Evolutionary conservation across 495 filamentous ascomycete species (phyloP).

Genomic region (Aspergillus homomorphus): DNA sequence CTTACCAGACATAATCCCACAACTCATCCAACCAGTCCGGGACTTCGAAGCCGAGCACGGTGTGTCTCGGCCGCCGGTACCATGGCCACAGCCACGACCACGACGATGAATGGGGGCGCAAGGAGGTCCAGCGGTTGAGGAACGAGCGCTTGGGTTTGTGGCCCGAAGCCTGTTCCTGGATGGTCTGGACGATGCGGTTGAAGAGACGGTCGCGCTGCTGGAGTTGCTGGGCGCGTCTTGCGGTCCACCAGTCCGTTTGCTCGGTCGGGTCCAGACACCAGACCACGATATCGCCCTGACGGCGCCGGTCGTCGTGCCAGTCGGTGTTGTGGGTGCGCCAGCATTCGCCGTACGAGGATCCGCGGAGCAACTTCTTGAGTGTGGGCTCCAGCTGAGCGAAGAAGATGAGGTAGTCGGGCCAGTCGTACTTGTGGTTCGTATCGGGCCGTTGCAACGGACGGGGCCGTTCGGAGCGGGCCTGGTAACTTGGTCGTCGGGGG

Average conservation of each 20-base stretch:
- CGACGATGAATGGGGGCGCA: constrained; percentile 13
- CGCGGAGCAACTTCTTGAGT: constrained; percentile 45
- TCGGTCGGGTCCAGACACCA: constrained; percentile 56
- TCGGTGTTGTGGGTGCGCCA: constrained; percentile 75
- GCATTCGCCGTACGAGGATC: constrained; percentile 62
- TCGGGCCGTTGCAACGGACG: constrained; percentile 6
- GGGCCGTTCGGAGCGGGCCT: constrained; percentile 4
- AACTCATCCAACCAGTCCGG: constrained; percentile 12
- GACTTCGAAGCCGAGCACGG: constrained; percentile 17
- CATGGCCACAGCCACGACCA: constrained; percentile 29
- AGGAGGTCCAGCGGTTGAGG: constrained; percentile 20
- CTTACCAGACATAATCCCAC: constrained; percentile 4
- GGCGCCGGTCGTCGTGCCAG: constrained; percentile 85
- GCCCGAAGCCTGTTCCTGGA: constrained; percentile 23
- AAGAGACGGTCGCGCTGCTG: constrained; percentile 37
- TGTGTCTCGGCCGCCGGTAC: constrained; percentile 15
- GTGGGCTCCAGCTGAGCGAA: constrained; percentile 59
- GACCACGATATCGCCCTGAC: constrained; percentile 81
- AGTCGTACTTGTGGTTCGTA: constrained; percentile 28
- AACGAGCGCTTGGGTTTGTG: constrained; percentile 14
- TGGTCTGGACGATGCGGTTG: constrained; percentile 32
- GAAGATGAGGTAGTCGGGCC: constrained; percentile 64
- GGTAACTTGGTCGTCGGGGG: constrained; percentile 40
- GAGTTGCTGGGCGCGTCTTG: constrained; percentile 20
- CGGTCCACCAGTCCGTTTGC: constrained; percentile 32